Evolutionary conservation across 768 basidiomycete genomes (phyloP), one percentile per base, ranked within the genome.

Genomic region (Pleurotus djamor): DNA sequence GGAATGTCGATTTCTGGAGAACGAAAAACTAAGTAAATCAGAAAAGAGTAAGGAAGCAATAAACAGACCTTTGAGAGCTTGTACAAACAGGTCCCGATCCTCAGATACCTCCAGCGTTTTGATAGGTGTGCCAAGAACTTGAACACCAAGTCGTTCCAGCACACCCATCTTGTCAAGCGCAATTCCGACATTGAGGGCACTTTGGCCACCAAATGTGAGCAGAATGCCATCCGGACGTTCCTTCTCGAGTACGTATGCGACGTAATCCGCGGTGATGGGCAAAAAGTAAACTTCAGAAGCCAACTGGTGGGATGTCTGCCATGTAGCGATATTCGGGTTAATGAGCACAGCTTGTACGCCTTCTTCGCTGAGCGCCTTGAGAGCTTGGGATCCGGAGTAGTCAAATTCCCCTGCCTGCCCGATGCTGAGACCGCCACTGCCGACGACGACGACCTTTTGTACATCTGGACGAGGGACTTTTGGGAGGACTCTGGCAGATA

Each of bases 321-420:
- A 98, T 34, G 97, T 98, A 45, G 97, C 96, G 64, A 98, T 98
- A 71, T 99, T 98, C 49, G 97, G 97, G 74, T 98, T 99, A 73
- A 99, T 94, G 63, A 99, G 87, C 63, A 99, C 88, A 35, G 94
- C 92, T 58, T 91, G 84, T 54, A 99, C 88, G 56, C 96, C 96
- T 72, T 96, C 94, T 73, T 99, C 97, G 65, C 89, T 86, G 55
- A 99, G 87, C 13, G 97, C 97, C 73, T 99, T 98, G 75, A 99
- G 86, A 8, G 97, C 97, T 74, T 99, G 97, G 5, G 96, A 98
- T 48, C 97, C 97, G 16, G 96, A 98, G 72, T 99, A 99, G 72
- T 99, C 97, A 73, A 99, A 99, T 76, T 99, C 97, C 72, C 97
- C 97, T 4, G 97, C 97, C 73, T 99, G 97, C 33, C 97, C 97